Evolutionary conservation across 352 stramenopile genomes (phyloP).

Genomic region (Hyaloperonospora brassicae): DNA sequence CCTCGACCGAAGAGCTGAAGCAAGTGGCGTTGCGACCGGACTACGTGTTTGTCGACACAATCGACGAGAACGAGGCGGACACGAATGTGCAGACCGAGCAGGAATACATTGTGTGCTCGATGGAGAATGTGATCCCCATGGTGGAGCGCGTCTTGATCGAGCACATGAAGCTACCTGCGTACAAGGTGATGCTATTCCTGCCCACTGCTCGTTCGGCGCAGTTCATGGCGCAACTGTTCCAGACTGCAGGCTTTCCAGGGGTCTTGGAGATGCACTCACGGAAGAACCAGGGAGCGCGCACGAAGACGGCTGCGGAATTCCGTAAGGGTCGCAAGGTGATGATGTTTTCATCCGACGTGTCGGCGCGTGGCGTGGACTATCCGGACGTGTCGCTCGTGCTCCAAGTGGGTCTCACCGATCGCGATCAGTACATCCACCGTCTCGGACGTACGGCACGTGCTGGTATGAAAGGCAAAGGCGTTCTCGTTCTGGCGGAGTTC

Average conservation of each 20-base stretch:
- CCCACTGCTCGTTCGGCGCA: conserved; percentile 81
- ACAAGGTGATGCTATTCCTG: conserved; percentile 96
- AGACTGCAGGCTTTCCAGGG: conserved; percentile 45
- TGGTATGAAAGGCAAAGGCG: conserved; percentile 79
- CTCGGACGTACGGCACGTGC: conserved; percentile 90
- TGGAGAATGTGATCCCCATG: conserved; percentile 61
- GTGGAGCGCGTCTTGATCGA: conserved; percentile 66
- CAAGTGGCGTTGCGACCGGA: conserved; percentile 71
- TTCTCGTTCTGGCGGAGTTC: conserved; percentile 82
- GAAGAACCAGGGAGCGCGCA: conserved; percentile 55
- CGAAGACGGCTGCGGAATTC: conserved; percentile 86
- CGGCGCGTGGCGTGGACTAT: conserved; percentile 92
- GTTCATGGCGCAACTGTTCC: conserved; percentile 89
- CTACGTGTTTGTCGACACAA: conserved; percentile 91
- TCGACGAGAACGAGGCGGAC: conserved; percentile 71
- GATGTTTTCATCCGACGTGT: conserved; percentile 93
- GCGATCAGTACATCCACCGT: conserved; percentile 94
- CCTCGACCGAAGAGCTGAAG: conserved; percentile 81
- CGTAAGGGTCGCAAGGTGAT: conserved; percentile 74
- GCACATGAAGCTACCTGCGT: conserved; percentile 65
- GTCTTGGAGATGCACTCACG: conserved; percentile 83
- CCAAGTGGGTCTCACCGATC: conserved; percentile 76
- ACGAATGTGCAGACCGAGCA: conserved; percentile 84
- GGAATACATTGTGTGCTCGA: conserved; percentile 59
- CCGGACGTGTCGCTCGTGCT: conserved; percentile 88